Percentiles rank a stretch among this genome's conserved stretches.
These are phyloP conservation scores for Lentinus polychrous DNA, from an alignment of 1,284 basidiomycete species.

Conservation along the genomic window DNA sequence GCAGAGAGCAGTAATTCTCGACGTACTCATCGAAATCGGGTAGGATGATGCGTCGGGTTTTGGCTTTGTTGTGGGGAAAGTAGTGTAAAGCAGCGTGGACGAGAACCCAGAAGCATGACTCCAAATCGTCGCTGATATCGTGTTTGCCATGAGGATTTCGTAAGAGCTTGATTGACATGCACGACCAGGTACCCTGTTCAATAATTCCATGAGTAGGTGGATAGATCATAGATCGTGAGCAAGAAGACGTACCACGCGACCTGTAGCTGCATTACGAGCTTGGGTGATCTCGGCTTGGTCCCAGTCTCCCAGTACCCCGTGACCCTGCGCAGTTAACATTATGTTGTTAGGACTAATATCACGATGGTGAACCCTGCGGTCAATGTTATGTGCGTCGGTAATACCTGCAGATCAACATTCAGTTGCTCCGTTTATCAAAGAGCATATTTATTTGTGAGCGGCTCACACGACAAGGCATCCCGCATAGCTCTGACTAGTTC, in stretches of 20 bases:
- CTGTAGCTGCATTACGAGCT: conserved; percentile 10
- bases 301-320: not conserved
- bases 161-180: not conserved
- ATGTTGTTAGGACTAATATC: not conserved
- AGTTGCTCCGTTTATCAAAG: too few relatives aligned
- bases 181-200: conserved; percentile 4
- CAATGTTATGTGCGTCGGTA: too few relatives aligned
- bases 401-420: too few relatives aligned
- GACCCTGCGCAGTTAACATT: not conserved
- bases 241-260: conserved; percentile 7
- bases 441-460: too few relatives aligned
- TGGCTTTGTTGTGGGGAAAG: not conserved
- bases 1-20: too few relatives aligned
- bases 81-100: not conserved
- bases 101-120: conserved; percentile 7
- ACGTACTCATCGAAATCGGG: too few relatives aligned
- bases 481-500: not conserved
- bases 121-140: conserved; percentile 2
- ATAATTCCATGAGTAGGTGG: too few relatives aligned
- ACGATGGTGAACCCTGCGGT: not conserved
- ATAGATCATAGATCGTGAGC: not conserved
- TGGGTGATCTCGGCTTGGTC: conserved; percentile 1
- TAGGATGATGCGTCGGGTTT: too few relatives aligned
- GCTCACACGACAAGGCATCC: not conserved
- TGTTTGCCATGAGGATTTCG: not conserved